These are phyloP conservation scores for Fraxinus platypoda DNA, from an alignment of 305 asterid species.

Conservation along the genomic window DNA sequence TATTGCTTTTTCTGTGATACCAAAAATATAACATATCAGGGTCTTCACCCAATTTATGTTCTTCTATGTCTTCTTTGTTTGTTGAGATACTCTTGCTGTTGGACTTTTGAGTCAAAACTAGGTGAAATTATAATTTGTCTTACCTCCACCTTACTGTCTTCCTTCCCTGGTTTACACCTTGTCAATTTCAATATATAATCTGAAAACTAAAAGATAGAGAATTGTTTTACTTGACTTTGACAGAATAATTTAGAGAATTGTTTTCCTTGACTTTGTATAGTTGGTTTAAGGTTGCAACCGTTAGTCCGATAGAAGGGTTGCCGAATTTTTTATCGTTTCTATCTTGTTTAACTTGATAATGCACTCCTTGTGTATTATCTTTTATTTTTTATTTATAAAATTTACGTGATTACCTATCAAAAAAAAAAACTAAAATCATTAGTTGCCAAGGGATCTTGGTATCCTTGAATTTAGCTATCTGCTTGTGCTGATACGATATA, in stretches of 20 bases:
- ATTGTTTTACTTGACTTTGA: too few species aligned
- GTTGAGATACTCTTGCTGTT: not conserved
- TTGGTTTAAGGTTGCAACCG: too few species aligned
- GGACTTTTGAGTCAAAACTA: not conserved
- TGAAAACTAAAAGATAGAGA: not conserved
- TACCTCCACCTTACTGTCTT: not conserved
- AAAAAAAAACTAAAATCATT: not conserved
- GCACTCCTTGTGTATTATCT: too few species aligned
- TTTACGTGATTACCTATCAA: too few species aligned
- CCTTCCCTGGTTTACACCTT: not conserved
- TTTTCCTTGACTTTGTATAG: too few species aligned
- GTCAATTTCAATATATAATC: not conserved
- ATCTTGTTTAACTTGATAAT: too few species aligned
- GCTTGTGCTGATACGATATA: not conserved
- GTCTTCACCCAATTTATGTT: not conserved
- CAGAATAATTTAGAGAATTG: too few species aligned
- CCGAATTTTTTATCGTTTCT: too few species aligned
- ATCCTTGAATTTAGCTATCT: not conserved
- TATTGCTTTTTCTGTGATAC: not conserved
- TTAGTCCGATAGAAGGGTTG: too few species aligned
- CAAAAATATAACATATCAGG: not conserved
- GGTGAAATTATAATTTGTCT: not conserved
- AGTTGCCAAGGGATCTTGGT: not conserved
- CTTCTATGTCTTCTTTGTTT: not conserved
- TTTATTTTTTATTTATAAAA: too few species aligned